Evolutionary conservation across 345 rosid species (phyloP), one percentile per base, ranked within the genome.

Genomic region (Reutealis trisperma): DNA sequence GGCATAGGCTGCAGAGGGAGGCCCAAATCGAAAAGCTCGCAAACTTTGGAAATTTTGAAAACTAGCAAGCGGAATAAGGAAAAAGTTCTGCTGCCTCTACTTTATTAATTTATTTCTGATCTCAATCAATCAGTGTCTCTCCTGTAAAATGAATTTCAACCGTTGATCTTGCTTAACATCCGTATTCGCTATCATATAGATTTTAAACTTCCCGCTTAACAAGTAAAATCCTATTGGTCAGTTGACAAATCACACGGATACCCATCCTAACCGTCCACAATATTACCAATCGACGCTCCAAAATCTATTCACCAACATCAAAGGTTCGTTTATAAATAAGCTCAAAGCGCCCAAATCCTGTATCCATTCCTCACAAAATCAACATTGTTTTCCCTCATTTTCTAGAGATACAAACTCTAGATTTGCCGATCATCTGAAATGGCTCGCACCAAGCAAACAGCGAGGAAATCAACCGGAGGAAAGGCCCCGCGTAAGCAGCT

Each of bases 371-470:
- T 42, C 45, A 42, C 45, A 42, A 8, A 42, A 42, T 42, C 45
- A 42, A 8, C 9, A 27, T 51, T 15, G 15, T 13, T 51, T 13
- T 15, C 5, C 19, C 19, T 2, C 19, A 10, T 11, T 14, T 41
- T 52, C 78, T 24, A 14, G 3, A 3, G 0, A 10, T 34, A 22
- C 55, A 75, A 18, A 34, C 52, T 1, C 45, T 42, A 5, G 4
- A 0, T 8, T 42, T 8, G 30, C 8, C 59, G 15, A 42, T 30
- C 8, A 9, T 8, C 73, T 24, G 24, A 27, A 49, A 78, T 78
- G 81, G 81, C 81, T 11, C 81, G 81, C 52, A 78, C 81, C 0
- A 78, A 78, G 81, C 81, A 78, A 47, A 78, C 81, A 2, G 81
- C 81, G 4, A 72, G 81, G 59, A 78, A 78, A 44, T 78, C 81